Evolutionary conservation across 2,329 filamentous ascomycete genomes (phyloP), one percentile per base, ranked within the genome.

Genomic region (Epichloe glyceriae): DNA sequence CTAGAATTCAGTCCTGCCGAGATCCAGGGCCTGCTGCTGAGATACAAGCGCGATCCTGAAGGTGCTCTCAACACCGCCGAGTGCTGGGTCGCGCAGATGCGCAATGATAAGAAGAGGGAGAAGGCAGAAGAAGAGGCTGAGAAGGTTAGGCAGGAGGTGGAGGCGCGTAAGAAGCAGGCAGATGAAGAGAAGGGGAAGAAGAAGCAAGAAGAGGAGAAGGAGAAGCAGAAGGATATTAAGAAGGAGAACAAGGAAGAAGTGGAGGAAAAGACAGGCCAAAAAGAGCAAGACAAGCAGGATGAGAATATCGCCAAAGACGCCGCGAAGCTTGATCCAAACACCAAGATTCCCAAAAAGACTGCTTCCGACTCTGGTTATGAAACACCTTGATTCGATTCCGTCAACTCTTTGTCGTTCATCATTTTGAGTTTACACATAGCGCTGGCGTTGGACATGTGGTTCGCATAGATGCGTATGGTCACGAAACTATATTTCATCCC

Each of bases 1-100:
- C 65, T 71, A 42, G 72, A 79, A 59, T 82, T 82, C 59, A 78
- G 74, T 49, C 79, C 78, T 0, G 79, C 79, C 5, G 78, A 82
- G 63, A 70, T 82, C 5, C 79, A 82, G 60, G 79, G 79, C 5
- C 73, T 73, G 50, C 67, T 82, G 46, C 67, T 82, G 54, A 73
- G 72, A 58, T 65, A 80, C 58, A 82, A 82, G 68, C 70, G 71
- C 10, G 64, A 70, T 50, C 73, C 78, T 0, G 65, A 70, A 37
- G 68, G 62, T 0, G 79, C 74, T 0, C 65, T 81, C 4, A 69
- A 65, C 7, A 67, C 64, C 3, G 66, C 70, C 0, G 71, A 70
- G 12, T 65, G 67, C 10, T 82, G 79, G 72, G 67, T 80, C 0
- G 61, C 66, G 26, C 69, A 72, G 51, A 73, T 71, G 35, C 65